These are phyloP conservation scores for Suhomyces bribrorum DNA, from an alignment of 1,139 yeast species.

Conservation along the genomic window DNA sequence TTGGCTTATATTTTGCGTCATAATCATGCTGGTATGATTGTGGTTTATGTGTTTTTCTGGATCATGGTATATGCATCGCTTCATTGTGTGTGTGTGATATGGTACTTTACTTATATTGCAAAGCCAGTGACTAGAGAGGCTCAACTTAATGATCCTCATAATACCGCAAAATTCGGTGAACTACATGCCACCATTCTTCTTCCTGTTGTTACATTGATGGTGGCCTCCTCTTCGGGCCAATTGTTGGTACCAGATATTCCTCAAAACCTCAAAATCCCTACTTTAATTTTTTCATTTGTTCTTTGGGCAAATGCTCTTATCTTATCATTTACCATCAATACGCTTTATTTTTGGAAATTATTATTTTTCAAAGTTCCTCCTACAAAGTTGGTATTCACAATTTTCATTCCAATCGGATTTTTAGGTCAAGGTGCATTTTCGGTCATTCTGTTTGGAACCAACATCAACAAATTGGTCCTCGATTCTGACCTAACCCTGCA, in stretches of 20 bases:
- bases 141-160: slow-evolving; percentile 14
- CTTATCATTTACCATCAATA: slow-evolving; percentile 54
- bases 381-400: slow-evolving; percentile 44
- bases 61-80: slow-evolving; percentile 54
- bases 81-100: slow-evolving; percentile 57
- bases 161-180: slow-evolving; percentile 19
- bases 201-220: slow-evolving; percentile 78
- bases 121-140: slow-evolving; percentile 14
- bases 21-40: slow-evolving; percentile 34
- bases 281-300: slow-evolving; percentile 55
- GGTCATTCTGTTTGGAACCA: slow-evolving; percentile 56
- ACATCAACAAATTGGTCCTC: slow-evolving; percentile 21
- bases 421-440: slow-evolving; percentile 83
- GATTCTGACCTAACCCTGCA: slow-evolving; percentile 6
- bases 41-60: slow-evolving; percentile 70
- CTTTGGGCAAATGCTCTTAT: slow-evolving; percentile 70
- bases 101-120: slow-evolving; percentile 42
- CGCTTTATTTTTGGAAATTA: slow-evolving; percentile 60
- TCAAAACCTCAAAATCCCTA: slow-evolving; percentile 45
- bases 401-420: slow-evolving; percentile 61
- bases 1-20: slow-evolving; percentile 40
- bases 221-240: slow-evolving; percentile 68
- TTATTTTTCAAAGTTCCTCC: slow-evolving; percentile 62
- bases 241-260: slow-evolving; percentile 50
- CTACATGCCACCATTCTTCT: slow-evolving; percentile 53